Percentiles rank a stretch among this genome's conserved stretches.
Evolutionary conservation across 805 yeast species (phyloP).

Genomic region (Cyberlindnera veronae): DNA sequence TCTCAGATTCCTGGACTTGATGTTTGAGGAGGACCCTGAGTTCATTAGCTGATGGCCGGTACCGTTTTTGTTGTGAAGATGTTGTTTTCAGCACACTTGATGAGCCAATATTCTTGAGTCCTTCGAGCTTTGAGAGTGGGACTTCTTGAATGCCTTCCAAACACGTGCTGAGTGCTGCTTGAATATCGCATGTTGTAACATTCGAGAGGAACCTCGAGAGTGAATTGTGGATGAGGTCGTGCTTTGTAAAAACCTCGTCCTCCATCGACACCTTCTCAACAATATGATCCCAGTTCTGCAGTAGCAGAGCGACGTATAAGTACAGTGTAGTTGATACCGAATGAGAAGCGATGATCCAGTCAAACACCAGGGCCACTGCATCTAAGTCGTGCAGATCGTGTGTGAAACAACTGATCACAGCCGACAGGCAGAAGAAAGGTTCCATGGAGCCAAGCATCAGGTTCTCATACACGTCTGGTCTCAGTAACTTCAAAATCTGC

Average conservation of each 20-base stretch:
- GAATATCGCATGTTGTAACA: constrained; percentile 25
- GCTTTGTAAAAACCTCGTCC: constrained; percentile 32
- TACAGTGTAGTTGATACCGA: constrained; percentile 55
- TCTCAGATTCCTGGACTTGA: too few species aligned
- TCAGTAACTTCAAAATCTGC: constrained; percentile 47
- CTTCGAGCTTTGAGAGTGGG: constrained; percentile 20
- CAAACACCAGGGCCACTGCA: constrained; percentile 62
- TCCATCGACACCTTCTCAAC: constrained; percentile 28
- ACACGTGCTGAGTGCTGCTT: constrained; percentile 28
- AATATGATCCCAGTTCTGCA: constrained; percentile 43
- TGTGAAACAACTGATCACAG: constrained; percentile 72
- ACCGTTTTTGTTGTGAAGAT: too few species aligned
- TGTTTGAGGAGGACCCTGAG: too few species aligned
- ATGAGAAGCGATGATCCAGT: constrained; percentile 54
- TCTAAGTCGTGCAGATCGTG: constrained; percentile 57
- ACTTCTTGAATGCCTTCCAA: constrained; percentile 6
- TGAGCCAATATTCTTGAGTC: constrained; percentile 16
- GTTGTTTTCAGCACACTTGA: constrained; percentile 26
- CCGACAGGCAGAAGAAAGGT: constrained; percentile 71
- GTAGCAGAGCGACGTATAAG: constrained; percentile 55
- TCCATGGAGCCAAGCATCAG: constrained; percentile 38
- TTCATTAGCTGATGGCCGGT: too few species aligned
- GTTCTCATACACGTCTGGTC: constrained; percentile 37
- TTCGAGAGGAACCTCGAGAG: constrained; percentile 28
- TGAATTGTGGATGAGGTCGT: constrained; percentile 40